These are phyloP conservation scores for Homolaphlyctis polyrhiza DNA, from an alignment of 371 early-diverging fungal genomes.

Conservation along the genomic window DNA sequence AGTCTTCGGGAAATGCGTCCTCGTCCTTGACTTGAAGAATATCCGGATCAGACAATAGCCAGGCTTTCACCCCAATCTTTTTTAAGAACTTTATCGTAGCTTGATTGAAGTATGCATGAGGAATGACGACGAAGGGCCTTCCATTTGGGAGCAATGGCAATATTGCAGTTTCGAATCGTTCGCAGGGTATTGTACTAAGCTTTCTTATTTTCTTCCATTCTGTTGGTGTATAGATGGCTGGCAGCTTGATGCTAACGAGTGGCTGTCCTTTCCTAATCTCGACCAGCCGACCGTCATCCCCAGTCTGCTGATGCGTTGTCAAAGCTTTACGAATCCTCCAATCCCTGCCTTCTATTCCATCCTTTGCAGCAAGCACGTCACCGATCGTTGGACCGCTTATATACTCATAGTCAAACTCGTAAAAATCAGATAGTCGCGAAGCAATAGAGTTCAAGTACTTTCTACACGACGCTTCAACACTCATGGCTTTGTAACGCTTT, in stretches of 20 bases:
- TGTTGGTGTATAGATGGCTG: neutral
- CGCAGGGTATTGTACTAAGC: neutral
- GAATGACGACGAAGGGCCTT: neutral
- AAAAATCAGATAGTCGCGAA: too few relatives aligned
- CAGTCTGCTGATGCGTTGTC: neutral
- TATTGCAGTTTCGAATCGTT: neutral
- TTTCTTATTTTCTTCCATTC: neutral
- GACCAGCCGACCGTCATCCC: neutral
- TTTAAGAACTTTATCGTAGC: too few relatives aligned
- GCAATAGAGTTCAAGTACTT: slow-evolving; percentile 9
- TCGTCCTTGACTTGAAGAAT: too few relatives aligned
- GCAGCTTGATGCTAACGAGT: neutral
- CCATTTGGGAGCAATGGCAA: neutral
- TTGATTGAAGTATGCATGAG: neutral
- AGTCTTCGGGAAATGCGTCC: too few relatives aligned
- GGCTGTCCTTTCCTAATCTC: neutral
- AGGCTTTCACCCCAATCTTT: too few relatives aligned
- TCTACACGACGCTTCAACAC: slow-evolving; percentile 10
- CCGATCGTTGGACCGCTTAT: neutral
- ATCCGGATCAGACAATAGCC: too few relatives aligned
- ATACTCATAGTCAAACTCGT: neutral
- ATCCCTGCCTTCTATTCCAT: neutral
- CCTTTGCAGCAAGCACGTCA: neutral
- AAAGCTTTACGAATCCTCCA: too few relatives aligned
- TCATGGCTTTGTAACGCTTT: slow-evolving; percentile 8